Percentiles rank a stretch among this genome's conserved stretches.
These are phyloP conservation scores for Lumnitzera littorea DNA, from an alignment of 345 rosid genomes.

Conservation along the genomic window DNA sequence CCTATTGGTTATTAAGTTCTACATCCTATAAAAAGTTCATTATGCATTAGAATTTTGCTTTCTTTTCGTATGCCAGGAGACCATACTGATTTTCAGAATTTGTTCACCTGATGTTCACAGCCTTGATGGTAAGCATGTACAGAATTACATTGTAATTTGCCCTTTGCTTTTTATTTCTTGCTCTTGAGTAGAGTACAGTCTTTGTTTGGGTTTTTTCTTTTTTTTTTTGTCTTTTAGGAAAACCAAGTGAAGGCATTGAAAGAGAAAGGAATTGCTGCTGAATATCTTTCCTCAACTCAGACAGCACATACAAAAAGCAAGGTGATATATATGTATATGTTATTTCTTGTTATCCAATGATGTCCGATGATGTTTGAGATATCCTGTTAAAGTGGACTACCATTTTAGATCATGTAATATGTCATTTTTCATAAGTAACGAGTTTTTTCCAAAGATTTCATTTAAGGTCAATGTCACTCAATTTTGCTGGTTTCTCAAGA, in stretches of 20 bases:
- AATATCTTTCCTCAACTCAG: conserved; percentile 84
- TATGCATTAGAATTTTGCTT: conserved; percentile 4
- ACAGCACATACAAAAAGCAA: conserved; percentile 51
- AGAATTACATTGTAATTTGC: not conserved
- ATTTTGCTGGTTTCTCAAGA: not conserved
- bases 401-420: too few relatives aligned
- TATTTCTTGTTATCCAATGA: too few relatives aligned
- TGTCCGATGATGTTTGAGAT: too few relatives aligned
- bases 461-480: too few relatives aligned
- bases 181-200: not conserved
- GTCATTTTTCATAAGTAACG: too few relatives aligned
- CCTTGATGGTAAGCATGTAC: conserved; percentile 68
- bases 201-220: not conserved
- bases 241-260: conserved; percentile 85
- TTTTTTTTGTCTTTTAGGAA: conserved; percentile 38
- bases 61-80: conserved; percentile 12
- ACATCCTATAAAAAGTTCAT: not conserved
- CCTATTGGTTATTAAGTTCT: not conserved
- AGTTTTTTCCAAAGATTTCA: too few relatives aligned
- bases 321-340: conserved; percentile 14
- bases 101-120: conserved; percentile 36
- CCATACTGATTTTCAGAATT: conserved; percentile 7
- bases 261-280: conserved; percentile 89
- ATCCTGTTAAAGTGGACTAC: too few relatives aligned
- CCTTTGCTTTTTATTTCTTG: not conserved